Base-by-base conservation (phyloP, 257 asterid species). In the Fraxinus pennsylvanica region DNA sequence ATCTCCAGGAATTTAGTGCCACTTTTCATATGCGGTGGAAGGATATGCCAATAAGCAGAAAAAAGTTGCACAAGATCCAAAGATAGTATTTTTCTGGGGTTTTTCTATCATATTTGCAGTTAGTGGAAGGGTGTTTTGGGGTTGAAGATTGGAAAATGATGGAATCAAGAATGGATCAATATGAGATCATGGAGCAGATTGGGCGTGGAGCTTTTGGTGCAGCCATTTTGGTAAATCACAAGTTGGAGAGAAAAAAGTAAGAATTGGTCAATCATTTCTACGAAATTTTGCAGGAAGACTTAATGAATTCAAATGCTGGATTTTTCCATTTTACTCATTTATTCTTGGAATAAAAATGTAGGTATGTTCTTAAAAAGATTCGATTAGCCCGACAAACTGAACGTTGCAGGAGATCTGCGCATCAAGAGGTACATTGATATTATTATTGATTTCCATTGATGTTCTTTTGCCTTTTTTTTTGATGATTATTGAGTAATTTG, bases 121-220 rank as follows among this genome's bases (percentile, higher is more conserved):
- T 68, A 73, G 85, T 73, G 73, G 59, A 63, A 45, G 17, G 47
- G 84, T 61, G 74, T 9, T 63, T 74, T 61, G 81, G 79, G 86
- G 5, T 81, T 73, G 35, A n/a, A 81, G 79, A 63, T 50, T 71
- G 70, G 90, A 67, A 81, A 80, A 74, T n/a, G 83, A 88, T 89
- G 97, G 99, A 91, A 80, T 95, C 98, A 41, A 90, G 85, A 87
- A 92, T 93, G 98, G 99, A 93, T 75, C 98, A 92, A 83, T 95
- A 95, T 80, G 97, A 95, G 96, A 90, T 93, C 90, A 95, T 95
- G 98, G 99, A 95, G 93, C 99, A 95, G 90, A 93, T 95, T 84
- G 98, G 98, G 8, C 95, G 97, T 80, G 98, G 99, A 50, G 99
- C 99, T 82, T 95, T 95, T 87, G 99, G 98, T 32, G 99, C 98